Conservation (phyloP, 306 rosid genomes). For the Cyclanthera cordifolia region DNA sequence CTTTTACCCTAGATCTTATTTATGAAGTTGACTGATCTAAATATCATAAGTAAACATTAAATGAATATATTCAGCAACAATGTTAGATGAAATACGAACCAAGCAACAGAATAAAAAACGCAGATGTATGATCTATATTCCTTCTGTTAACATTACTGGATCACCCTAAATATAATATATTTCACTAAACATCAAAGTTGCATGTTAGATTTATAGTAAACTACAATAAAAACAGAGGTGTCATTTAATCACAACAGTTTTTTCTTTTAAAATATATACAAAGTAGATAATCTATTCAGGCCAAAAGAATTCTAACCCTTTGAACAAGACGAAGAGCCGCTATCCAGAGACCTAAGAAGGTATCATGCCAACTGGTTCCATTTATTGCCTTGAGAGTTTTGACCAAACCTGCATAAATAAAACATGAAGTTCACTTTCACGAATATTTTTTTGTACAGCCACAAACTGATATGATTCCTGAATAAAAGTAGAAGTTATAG, state of each 20-base stretch:
- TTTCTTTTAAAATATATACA: background rate
- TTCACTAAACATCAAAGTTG: background rate
- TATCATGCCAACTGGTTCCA: constrained; percentile 87
- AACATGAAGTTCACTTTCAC: constrained; percentile 12
- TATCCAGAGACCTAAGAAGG: constrained; percentile 89
- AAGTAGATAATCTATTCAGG: background rate
- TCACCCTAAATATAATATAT: background rate
- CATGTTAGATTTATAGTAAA: background rate
- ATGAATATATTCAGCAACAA: background rate
- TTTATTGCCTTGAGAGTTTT: constrained; percentile 90
- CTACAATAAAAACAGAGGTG: background rate
- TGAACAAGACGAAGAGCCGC: constrained; percentile 88
- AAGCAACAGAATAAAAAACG: background rate
- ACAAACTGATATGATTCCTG: background rate
- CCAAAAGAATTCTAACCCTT: constrained; percentile 46
- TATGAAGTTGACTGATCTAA: constrained; percentile 4
- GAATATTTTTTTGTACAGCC: background rate
- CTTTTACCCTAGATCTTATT: background rate
- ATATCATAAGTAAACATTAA: background rate
- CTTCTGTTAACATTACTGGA: background rate
- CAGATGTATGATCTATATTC: background rate
- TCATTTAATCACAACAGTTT: background rate
- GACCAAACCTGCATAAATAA: constrained; percentile 51
- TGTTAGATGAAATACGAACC: background rate
- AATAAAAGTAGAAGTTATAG: background rate